Evolutionary conservation across 345 rosid genomes (phyloP).

Genomic region (Gossypium bickii): DNA sequence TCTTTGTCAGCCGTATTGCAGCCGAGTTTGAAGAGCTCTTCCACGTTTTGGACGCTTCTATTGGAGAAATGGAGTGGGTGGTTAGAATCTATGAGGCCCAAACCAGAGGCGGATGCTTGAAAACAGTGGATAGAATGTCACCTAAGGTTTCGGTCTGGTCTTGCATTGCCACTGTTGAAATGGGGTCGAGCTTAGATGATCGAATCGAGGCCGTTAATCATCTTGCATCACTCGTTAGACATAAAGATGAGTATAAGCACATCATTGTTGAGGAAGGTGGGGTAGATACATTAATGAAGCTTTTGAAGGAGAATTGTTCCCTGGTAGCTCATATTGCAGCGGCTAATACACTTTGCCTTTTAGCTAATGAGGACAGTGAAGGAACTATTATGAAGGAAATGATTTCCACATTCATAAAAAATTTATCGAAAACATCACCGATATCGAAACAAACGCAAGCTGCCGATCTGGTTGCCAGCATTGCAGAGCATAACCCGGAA

Average conservation of each 20-base stretch:
- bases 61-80: slow-evolving; percentile 69
- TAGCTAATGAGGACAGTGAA: slow-evolving; percentile 37
- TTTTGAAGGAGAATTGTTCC: slow-evolving; percentile 46
- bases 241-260: slow-evolving; percentile 63
- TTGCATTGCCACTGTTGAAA: slow-evolving; percentile 43
- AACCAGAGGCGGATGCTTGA: slow-evolving; percentile 6
- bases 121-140: no score
- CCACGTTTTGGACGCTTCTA: slow-evolving; percentile 54
- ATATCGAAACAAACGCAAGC: slow-evolving; percentile 54
- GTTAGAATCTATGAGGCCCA: slow-evolving; percentile 35
- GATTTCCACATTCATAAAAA: slow-evolving; percentile 27
- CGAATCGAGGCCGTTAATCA: slow-evolving; percentile 66
- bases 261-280: slow-evolving; percentile 77
- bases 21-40: slow-evolving; percentile 58
- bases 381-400: background rate
- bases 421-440: slow-evolving; percentile 50
- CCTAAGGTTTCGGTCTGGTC: slow-evolving; percentile 35
- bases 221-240: slow-evolving; percentile 53
- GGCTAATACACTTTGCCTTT: slow-evolving; percentile 27
- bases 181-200: slow-evolving; percentile 35
- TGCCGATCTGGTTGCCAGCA: slow-evolving; percentile 60
- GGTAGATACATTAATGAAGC: slow-evolving; percentile 47
- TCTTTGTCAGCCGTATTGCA: slow-evolving; percentile 44
- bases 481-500: slow-evolving; percentile 32
- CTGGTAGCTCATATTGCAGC: slow-evolving; percentile 64